Evolutionary conservation across 331 rosid genomes (phyloP).

Genomic region (Rosa hybrid): DNA sequence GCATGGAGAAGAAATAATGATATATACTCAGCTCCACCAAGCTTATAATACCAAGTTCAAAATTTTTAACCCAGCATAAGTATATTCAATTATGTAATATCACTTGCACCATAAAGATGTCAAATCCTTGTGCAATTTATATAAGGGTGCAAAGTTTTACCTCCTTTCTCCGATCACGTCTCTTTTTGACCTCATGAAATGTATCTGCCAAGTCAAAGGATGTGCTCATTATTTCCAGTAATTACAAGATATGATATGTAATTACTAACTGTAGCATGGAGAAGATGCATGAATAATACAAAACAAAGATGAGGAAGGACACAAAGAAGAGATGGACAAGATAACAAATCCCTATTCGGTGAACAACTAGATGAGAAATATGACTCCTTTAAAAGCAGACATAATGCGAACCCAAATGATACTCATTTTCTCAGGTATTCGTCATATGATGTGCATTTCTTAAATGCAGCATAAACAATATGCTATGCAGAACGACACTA

Average conservation of each 20-base stretch:
- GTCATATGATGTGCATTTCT: neutral
- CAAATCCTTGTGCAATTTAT: neutral
- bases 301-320: conserved; percentile 14
- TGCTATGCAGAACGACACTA: neutral
- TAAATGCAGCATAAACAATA: neutral
- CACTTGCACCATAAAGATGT: neutral
- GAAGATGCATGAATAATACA: neutral
- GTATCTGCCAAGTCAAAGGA: conserved; percentile 57
- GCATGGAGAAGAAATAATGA: neutral
- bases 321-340: neutral
- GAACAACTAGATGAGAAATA: neutral
- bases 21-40: neutral
- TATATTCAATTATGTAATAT: neutral
- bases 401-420: neutral
- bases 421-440: neutral
- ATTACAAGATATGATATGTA: neutral
- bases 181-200: conserved; percentile 76
- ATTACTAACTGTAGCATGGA: neutral
- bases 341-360: neutral
- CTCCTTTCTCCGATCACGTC: conserved; percentile 75
- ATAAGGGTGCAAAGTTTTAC: conserved; percentile 33
- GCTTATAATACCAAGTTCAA: conserved; percentile 4
- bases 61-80: neutral
- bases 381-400: neutral
- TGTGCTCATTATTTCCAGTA: neutral